A percentile compares a stretch with the other conserved stretches of the same genome.
Evolutionary conservation across 768 basidiomycete genomes (phyloP).

Genomic region (Podaxis sp.): DNA sequence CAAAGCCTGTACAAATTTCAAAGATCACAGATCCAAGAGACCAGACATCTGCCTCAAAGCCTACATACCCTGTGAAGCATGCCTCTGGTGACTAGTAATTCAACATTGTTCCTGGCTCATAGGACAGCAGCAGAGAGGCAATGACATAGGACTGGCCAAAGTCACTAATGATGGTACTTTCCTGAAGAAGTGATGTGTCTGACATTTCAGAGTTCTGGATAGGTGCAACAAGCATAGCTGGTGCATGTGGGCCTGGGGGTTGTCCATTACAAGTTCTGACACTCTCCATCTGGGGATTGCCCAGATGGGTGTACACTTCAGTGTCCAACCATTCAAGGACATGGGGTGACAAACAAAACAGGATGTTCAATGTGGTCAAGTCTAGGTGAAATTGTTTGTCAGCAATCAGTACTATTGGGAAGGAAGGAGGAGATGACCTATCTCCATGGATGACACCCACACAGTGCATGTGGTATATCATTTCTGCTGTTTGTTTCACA

Average conservation of each 20-base stretch:
- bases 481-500: constrained; percentile 26
- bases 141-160: constrained; percentile 35
- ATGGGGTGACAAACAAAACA: constrained; percentile 26
- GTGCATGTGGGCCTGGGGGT: constrained; percentile 27
- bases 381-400: constrained; percentile 37
- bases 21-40: constrained; percentile 38
- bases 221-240: constrained; percentile 26
- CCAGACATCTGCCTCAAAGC: constrained; percentile 36
- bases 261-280: constrained; percentile 14
- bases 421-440: background rate
- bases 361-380: constrained; percentile 37
- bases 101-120: constrained; percentile 29
- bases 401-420: constrained; percentile 15
- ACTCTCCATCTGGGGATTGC: constrained; percentile 24
- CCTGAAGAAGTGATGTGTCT: constrained; percentile 25
- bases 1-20: constrained; percentile 37
- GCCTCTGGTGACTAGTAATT: constrained; percentile 36
- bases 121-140: constrained; percentile 23
- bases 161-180: constrained; percentile 31
- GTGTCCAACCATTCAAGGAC: constrained; percentile 31
- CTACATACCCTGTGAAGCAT: constrained; percentile 26
- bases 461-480: constrained; percentile 30
- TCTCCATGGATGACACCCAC: constrained; percentile 19
- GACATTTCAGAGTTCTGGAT: constrained; percentile 22
- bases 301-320: constrained; percentile 29